These are phyloP conservation scores for Perkinsus chesapeaki DNA, from an alignment of 169 alveolate species.

Conservation along the genomic window DNA sequence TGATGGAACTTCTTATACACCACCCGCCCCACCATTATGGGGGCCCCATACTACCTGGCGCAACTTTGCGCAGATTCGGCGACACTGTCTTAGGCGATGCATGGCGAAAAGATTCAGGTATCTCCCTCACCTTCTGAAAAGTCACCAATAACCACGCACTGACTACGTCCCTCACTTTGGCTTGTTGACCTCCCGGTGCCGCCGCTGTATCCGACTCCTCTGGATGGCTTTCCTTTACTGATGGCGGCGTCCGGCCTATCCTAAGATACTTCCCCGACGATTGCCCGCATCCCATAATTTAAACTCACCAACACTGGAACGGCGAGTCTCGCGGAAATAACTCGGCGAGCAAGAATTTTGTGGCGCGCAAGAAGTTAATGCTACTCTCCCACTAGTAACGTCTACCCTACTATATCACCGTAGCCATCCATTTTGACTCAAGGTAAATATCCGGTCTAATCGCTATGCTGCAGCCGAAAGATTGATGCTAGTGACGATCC, in stretches of 20 bases:
- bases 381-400: background rate
- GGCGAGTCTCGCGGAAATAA: too few species aligned
- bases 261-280: background rate
- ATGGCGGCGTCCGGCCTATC: background rate
- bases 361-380: background rate
- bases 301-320: background rate
- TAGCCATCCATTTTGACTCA: too few species aligned
- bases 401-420: background rate
- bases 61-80: background rate
- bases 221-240: background rate
- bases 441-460: background rate
- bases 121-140: background rate
- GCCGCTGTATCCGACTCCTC: background rate
- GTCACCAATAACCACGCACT: background rate
- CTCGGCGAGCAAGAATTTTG: background rate
- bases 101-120: background rate
- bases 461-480: background rate
- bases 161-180: background rate
- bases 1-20: too few species aligned
- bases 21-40: too few species aligned
- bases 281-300: background rate
- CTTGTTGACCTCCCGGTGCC: background rate
- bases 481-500: background rate
- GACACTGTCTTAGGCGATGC: too few species aligned
- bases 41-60: background rate